Evolutionary conservation across 345 rosid genomes (phyloP).

Genomic region (Moricandia arvensis): DNA sequence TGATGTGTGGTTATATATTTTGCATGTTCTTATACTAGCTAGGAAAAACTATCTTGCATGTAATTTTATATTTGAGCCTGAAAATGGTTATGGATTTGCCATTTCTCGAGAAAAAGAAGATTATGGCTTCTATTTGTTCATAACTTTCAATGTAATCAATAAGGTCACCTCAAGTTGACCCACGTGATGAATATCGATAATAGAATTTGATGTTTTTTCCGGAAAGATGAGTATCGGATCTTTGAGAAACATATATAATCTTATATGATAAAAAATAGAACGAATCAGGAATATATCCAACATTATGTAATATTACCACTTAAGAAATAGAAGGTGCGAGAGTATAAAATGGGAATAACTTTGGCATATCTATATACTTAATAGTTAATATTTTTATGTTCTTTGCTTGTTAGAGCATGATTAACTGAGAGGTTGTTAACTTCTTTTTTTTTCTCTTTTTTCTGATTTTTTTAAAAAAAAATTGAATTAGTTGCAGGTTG

Average conservation of each 20-base stretch:
- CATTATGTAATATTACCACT: neutral
- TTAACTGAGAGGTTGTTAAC: too few relatives aligned
- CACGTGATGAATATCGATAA: slow-evolving; percentile 12
- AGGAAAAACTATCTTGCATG: neutral
- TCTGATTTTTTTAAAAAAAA: too few relatives aligned
- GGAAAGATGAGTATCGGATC: slow-evolving; percentile 6
- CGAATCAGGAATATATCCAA: slow-evolving; percentile 13
- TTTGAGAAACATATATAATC: neutral
- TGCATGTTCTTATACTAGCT: neutral
- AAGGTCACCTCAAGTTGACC: neutral
- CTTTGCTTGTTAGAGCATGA: neutral
- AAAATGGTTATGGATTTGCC: neutral
- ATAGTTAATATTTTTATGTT: neutral
- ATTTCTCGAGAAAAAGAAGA: neutral
- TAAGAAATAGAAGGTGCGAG: neutral
- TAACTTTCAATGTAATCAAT: neutral
- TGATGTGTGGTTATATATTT: neutral
- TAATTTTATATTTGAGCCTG: neutral
- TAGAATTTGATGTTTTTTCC: neutral
- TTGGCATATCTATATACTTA: neutral
- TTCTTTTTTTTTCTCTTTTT: too few relatives aligned
- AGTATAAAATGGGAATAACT: neutral
- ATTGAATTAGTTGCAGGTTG: too few relatives aligned
- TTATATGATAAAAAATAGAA: neutral
- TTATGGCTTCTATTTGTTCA: neutral